phyloP scores from a whole-genome alignment of 768 basidiomycete species.

The Polyporus arcularius region DNA sequence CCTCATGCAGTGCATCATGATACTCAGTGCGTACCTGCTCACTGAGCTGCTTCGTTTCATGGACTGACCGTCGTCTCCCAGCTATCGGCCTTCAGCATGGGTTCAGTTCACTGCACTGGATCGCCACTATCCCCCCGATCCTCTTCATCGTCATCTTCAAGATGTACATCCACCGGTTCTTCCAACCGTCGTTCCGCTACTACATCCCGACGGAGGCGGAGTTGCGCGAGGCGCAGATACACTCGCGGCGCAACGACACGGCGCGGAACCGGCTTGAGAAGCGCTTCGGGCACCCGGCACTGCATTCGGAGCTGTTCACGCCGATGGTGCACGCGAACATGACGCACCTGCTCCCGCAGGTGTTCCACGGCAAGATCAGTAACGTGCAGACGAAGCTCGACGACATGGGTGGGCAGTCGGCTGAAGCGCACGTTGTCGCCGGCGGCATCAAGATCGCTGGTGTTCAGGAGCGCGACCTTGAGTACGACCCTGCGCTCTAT shows the following conservation, averaged over 20 bases:
- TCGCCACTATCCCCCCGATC: conserved; percentile 84
- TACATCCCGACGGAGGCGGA: conserved; percentile 85
- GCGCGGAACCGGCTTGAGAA: conserved; percentile 76
- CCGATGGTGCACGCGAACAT: conserved; percentile 86
- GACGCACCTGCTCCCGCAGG: conserved; percentile 75
- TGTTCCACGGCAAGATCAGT: conserved; percentile 74
- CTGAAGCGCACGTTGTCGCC: conserved; percentile 73
- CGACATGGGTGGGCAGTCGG: conserved; percentile 77
- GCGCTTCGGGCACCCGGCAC: conserved; percentile 93
- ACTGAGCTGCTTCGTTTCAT: neutral
- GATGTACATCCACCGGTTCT: conserved; percentile 71
- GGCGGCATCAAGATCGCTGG: conserved; percentile 84
- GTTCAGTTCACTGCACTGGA: conserved; percentile 73
- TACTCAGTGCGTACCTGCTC: conserved; percentile 65
- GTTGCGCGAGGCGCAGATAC: conserved; percentile 68
- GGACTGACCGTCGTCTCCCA: conserved; percentile 30
- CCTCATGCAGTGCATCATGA: conserved; percentile 86
- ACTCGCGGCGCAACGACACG: conserved; percentile 76
- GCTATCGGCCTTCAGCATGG: conserved; percentile 84
- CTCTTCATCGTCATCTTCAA: conserved; percentile 83
- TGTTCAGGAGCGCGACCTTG: conserved; percentile 76
- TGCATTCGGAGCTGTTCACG: conserved; percentile 84
- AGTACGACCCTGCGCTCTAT: conserved; percentile 80
- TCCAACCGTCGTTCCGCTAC: conserved; percentile 71
- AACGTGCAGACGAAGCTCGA: conserved; percentile 64